Evolutionary conservation across 2,329 filamentous ascomycete species (phyloP), one percentile per base, ranked within the genome.

Genomic region (Exophiala dermatitidis): DNA sequence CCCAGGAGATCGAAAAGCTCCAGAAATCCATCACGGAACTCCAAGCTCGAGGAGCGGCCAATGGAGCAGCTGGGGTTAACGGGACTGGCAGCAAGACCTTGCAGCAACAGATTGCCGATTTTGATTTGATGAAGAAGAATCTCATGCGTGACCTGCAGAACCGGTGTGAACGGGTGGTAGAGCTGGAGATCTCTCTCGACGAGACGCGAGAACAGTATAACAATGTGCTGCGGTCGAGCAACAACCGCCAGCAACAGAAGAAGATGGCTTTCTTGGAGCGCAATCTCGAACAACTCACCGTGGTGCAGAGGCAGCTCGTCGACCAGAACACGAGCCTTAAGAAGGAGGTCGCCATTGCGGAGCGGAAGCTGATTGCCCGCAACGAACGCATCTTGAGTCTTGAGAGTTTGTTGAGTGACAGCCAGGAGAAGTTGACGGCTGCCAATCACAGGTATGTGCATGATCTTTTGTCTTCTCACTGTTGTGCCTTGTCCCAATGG

Each of bases 201-300:
- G 90, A 96, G 76, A 96, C 93, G 0, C 83, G 93, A 52, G 93
- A 98, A 76, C 93, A 98, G 74, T 98, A 98, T 76, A 97, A 98
- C 77, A 96, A 95, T 65, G 93, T 98, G 56, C 80, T 98, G 54
- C 85, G 91, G 52, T 93, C 89, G 46, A 95, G 89, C 62, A 98
- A 98, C 77, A 97, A 95, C 77, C 86, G 93, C 55, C 91, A 93
- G 28, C 93, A 98, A 75, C 93, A 98, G 74, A 98, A 98, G 86
- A 98, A 98, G 81, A 97, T 98, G 88, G 94, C 93, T 10, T 98
- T 98, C 80, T 75, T 98, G 47, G 93, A 98, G 76, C 86, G 93
- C 67, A 98, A 98, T 69, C 82, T 98, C 38, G 93, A 98, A 74
- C 93, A 98, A 72, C 79, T 98, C 50, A 98, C 93, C 2, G 89